These are phyloP conservation scores for Lenzites betulinus DNA, from an alignment of 768 basidiomycete genomes.

Conservation along the genomic window DNA sequence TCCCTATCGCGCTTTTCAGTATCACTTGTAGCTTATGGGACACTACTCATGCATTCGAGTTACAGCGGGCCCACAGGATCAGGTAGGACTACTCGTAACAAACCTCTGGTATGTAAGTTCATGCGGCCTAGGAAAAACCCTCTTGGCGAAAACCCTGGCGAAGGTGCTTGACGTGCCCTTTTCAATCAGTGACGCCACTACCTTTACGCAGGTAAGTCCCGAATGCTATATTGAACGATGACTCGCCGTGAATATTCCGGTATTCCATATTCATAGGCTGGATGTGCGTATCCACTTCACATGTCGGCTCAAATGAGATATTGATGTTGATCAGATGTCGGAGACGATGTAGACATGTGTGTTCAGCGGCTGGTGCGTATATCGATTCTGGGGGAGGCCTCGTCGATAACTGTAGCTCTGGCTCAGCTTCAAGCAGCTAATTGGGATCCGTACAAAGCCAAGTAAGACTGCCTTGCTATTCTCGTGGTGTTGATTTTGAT, in stretches of 20 bases:
- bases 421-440: slow-evolving; percentile 83
- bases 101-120: not conserved
- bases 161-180: slow-evolving; percentile 92
- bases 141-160: slow-evolving; percentile 90
- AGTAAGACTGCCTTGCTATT: slow-evolving; percentile 42
- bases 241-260: too few relatives aligned
- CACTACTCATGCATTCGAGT: too few relatives aligned
- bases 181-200: slow-evolving; percentile 90
- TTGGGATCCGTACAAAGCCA: slow-evolving; percentile 84
- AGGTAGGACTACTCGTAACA: slow-evolving; percentile 43
- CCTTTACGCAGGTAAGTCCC: slow-evolving; percentile 78
- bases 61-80: slow-evolving; percentile 82
- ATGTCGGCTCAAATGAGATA: not conserved
- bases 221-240: not conserved
- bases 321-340: slow-evolving; percentile 63
- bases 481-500: not conserved
- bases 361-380: slow-evolving; percentile 74
- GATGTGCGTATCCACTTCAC: slow-evolving; percentile 51
- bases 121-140: slow-evolving; percentile 69
- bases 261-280: slow-evolving; percentile 53
- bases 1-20: not conserved
- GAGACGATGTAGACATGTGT: slow-evolving; percentile 94
- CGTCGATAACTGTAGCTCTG: not conserved
- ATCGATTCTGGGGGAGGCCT: not conserved
- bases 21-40: too few relatives aligned